Evolutionary conservation across 2,329 filamentous ascomycete species (phyloP).

Genomic region (Arthrobotrys sphaeroides): DNA sequence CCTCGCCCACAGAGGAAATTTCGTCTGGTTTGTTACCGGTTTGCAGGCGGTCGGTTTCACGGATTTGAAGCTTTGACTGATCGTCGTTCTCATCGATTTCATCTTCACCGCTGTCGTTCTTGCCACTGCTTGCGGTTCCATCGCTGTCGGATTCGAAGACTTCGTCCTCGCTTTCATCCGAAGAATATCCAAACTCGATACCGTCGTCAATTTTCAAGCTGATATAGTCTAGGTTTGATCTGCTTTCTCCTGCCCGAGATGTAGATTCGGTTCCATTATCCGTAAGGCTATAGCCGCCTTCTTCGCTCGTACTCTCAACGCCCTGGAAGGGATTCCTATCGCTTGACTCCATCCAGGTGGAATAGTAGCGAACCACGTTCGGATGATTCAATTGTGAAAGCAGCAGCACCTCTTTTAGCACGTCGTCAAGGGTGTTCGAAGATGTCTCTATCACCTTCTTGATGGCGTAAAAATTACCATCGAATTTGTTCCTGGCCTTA

Average conservation of each 20-base stretch:
- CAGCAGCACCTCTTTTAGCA: conserved; percentile 84
- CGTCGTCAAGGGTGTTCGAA: conserved; percentile 79
- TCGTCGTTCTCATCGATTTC: conserved; percentile 63
- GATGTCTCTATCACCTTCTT: conserved; percentile 93
- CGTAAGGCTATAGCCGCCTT: conserved; percentile 48
- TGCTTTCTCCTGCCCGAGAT: conserved; percentile 60
- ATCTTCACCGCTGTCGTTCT: conserved; percentile 60
- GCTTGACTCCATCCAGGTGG: conserved; percentile 86
- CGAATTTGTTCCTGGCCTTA: conserved; percentile 91
- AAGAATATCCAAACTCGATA: conserved; percentile 71
- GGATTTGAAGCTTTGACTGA: conserved; percentile 52
- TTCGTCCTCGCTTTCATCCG: conserved; percentile 60
- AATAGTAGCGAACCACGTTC: conserved; percentile 87
- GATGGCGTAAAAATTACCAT: conserved; percentile 92
- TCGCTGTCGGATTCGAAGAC: conserved; percentile 61
- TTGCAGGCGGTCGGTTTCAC: conserved; percentile 59
- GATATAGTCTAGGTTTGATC: conserved; percentile 56
- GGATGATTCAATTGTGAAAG: conserved; percentile 94
- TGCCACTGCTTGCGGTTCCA: conserved; percentile 61
- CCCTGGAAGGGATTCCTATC: conserved; percentile 55
- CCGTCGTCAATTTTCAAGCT: conserved; percentile 46
- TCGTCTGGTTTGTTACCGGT: conserved; percentile 62
- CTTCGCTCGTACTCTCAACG: conserved; percentile 35
- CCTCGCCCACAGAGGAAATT: conserved; percentile 59
- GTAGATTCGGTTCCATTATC: conserved; percentile 26